Percentiles rank a stretch among this genome's conserved stretches.
Conservation (phyloP, 257 asterid genomes). For the Fraxinus quadrangulata region DNA sequence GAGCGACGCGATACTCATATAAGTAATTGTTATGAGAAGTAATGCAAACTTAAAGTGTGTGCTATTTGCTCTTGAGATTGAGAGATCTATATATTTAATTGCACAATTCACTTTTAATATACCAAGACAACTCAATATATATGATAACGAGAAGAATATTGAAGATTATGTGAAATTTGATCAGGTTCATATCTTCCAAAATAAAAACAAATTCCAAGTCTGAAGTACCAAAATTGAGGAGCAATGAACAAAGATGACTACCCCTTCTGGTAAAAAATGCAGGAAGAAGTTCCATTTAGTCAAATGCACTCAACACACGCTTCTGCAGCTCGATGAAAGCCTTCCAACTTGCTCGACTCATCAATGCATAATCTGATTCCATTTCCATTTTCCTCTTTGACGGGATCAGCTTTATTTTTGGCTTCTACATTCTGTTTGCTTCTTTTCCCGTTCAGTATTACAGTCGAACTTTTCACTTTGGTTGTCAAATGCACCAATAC, state of each 20-base stretch:
- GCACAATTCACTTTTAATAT: background rate
- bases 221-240: background rate
- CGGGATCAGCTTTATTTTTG: background rate
- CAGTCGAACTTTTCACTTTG: background rate
- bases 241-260: slow-evolving; percentile 2
- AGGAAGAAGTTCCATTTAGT: background rate
- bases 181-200: background rate
- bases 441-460: background rate
- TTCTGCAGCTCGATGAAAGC: background rate
- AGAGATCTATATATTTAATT: background rate
- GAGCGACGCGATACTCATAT: too few relatives aligned
- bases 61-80: background rate
- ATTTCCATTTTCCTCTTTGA: background rate
- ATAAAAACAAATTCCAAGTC: background rate
- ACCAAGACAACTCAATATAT: background rate
- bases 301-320: background rate
- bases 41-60: background rate
- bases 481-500: background rate
- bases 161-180: background rate
- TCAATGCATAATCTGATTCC: background rate
- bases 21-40: too few relatives aligned
- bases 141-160: background rate
- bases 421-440: background rate
- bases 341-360: background rate
- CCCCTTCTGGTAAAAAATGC: background rate